Percentiles rank a stretch among this genome's conserved stretches.
These are phyloP conservation scores for Lepidium campestre DNA, from an alignment of 441 rosid species.

Conservation along the genomic window DNA sequence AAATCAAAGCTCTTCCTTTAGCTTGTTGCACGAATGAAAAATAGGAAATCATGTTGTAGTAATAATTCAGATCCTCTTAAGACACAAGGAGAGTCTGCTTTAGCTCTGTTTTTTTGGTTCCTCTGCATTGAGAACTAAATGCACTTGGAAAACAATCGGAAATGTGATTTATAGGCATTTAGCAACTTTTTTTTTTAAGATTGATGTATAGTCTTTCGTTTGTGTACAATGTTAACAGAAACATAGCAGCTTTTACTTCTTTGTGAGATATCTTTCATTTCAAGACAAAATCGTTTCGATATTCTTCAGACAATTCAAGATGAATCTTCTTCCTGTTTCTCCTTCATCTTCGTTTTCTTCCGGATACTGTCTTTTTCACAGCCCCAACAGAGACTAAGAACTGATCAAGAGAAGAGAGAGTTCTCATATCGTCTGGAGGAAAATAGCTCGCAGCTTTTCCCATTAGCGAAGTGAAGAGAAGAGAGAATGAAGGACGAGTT, in stretches of 20 bases:
- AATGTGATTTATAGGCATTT: too few species aligned
- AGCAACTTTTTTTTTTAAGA: too few species aligned
- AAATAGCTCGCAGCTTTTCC: constrained; percentile 95
- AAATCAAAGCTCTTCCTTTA: constrained; percentile 17
- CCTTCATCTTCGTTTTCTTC: constrained; percentile 44
- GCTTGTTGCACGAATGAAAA: constrained; percentile 2
- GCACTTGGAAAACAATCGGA: too few species aligned
- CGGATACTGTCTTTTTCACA: constrained; percentile 85
- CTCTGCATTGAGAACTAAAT: background rate
- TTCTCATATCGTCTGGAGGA: constrained; percentile 96
- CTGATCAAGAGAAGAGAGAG: constrained; percentile 83
- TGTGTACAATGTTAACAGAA: too few species aligned
- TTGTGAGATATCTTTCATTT: background rate
- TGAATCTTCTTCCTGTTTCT: background rate
- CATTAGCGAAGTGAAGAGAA: constrained; percentile 62
- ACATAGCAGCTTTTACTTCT: background rate
- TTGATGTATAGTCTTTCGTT: too few species aligned
- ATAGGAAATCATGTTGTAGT: background rate
- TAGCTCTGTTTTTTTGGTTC: background rate
- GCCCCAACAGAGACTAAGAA: constrained; percentile 86
- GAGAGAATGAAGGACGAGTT: constrained; percentile 62
- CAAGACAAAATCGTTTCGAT: background rate
- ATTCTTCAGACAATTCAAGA: constrained; percentile 2
- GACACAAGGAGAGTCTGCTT: background rate
- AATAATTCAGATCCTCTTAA: background rate